Base-by-base conservation (phyloP, 768 basidiomycete genomes). In the Aureoboletus auriporus region DNA sequence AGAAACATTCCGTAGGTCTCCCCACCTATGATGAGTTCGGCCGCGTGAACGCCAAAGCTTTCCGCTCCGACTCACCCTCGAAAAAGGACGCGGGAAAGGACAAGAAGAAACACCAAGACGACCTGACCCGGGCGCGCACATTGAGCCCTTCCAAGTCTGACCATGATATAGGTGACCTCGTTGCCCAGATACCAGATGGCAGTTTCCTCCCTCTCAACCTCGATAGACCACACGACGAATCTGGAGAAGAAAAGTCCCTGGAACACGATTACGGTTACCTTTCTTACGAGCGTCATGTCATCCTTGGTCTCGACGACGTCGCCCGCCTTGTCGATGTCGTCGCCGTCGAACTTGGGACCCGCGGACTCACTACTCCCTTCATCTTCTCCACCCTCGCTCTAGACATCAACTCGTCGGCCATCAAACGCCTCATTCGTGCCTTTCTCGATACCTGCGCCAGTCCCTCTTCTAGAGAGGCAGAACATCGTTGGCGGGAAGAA, bases 341-440 rank as follows among this genome's bases (percentile, higher is more conserved):
- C 47, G 76, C 80, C 40, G 74, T 79, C 45, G 87, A 89, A 68
- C 79, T 93, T 47, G 76, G 76, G 53, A 74, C 79, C 46, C 76
- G 88, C 58, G 88, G 84, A 58, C 76, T 96, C 51, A 84, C 86
- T 17, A 92, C 90, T 4, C 93, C 94, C 17, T 86, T 96, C 69
- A 83, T 97, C 53, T 95, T 97, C 72, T 90, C 89, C 33, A 82
- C 80, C 27, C 80, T 86, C 56, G 93, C 93, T 13, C 81, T 97
- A 51, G 93, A 96, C 59, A 75, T 94, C 36, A 86, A 82, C 37
- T 71, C 83, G 6, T 71, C 82, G n/a, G 79, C 83, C 30, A 82
- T 92, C 58, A 84, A 79, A 58, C 74, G 84, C 42, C 78, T 97
- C 46, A 84, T 95, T 52, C 75, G 80, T n/a, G 71, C 84, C 7